A percentile compares a stretch with the other conserved stretches of the same genome.
phyloP scores from a whole-genome alignment of 2,329 filamentous ascomycete genomes.

The Thelonectria rubi region DNA sequence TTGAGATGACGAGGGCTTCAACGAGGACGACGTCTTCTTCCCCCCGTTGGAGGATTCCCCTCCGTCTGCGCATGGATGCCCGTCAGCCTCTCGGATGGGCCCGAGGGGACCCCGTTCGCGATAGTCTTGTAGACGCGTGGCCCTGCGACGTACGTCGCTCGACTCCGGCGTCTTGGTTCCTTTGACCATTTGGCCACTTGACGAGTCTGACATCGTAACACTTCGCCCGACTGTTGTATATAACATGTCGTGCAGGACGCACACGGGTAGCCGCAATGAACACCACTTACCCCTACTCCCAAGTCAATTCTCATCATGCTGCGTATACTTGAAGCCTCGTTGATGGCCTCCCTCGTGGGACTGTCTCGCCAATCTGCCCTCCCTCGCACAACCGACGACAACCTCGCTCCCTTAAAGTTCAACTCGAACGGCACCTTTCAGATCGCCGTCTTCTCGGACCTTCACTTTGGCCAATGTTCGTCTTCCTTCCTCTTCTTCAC shows the following conservation, averaged over 20 bases:
- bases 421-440: conserved; percentile 35
- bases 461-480: conserved; percentile 39
- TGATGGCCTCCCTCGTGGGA: conserved; percentile 13
- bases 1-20: neutral
- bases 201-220: neutral
- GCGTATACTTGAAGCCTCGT: conserved; percentile 7
- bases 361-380: conserved; percentile 11
- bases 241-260: neutral
- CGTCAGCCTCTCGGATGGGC: neutral
- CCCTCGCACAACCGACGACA: conserved; percentile 22
- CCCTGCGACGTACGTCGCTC: neutral
- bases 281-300: neutral
- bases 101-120: neutral
- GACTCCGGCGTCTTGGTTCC: neutral
- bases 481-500: neutral
- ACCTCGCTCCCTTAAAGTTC: conserved; percentile 32
- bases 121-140: neutral
- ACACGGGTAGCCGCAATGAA: neutral
- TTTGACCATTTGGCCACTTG: neutral
- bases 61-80: neutral
- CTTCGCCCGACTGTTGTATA: neutral
- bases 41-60: neutral
- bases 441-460: conserved; percentile 37
- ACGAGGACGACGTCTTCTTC: neutral
- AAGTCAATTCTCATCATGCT: neutral